phyloP scores from a whole-genome alignment of 805 yeast genomes.

The Schwanniomyces yamadae region DNA sequence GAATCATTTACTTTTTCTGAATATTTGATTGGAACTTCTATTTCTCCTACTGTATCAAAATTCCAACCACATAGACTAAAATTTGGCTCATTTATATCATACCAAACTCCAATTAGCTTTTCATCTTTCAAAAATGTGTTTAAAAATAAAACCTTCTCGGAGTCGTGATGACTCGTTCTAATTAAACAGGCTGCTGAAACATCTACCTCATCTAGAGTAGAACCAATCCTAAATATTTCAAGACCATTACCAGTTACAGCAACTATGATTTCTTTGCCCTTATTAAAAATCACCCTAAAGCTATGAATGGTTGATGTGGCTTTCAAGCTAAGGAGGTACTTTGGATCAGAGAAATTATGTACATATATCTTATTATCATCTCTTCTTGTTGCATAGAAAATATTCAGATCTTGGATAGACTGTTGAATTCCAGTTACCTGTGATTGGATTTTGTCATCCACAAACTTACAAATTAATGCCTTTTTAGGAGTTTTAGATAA shows the following conservation, averaged over 20 bases:
- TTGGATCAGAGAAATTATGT: conserved; percentile 27
- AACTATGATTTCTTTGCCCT: conserved; percentile 21
- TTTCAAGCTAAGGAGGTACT: conserved; percentile 28
- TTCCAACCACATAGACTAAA: conserved; percentile 18
- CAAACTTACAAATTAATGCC: conserved; percentile 27
- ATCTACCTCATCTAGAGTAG: conserved; percentile 6
- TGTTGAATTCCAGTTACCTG: conserved; percentile 34
- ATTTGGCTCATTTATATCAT: conserved; percentile 29
- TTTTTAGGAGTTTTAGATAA: conserved; percentile 19
- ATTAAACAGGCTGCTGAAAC: conserved; percentile 12
- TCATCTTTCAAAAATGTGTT: conserved; percentile 30
- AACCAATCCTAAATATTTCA: conserved; percentile 24
- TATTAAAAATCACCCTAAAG: conserved; percentile 21
- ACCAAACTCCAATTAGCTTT: conserved; percentile 41
- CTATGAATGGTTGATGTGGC: conserved; percentile 29
- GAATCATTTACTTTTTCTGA: conserved; percentile 17
- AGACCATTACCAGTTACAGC: conserved; percentile 31
- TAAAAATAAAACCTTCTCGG: conserved; percentile 14
- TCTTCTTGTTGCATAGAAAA: conserved; percentile 32
- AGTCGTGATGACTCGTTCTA: conserved; percentile 13
- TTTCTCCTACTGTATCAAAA: conserved; percentile 11
- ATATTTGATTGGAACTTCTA: conserved; percentile 11
- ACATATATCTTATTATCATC: conserved; percentile 30
- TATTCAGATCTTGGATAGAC: conserved; percentile 27
- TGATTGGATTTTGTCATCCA: conserved; percentile 29